These are phyloP conservation scores for Dendrostoma leiphaemia DNA, from an alignment of 2,329 filamentous ascomycete genomes.

Conservation along the genomic window DNA sequence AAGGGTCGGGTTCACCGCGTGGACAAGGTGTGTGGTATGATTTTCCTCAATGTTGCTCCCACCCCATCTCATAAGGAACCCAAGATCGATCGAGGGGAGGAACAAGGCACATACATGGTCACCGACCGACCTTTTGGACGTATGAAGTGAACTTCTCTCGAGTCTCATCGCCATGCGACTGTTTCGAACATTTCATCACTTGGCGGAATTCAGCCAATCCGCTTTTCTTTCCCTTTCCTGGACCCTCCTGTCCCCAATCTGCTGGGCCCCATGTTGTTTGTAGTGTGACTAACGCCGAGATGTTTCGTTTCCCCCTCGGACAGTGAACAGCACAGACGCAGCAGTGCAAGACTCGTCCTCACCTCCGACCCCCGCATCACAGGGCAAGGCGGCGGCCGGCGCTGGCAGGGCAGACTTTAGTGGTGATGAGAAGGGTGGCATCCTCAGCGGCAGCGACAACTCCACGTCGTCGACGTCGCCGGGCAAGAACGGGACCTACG, in stretches of 20 bases:
- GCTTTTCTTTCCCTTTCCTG: not conserved
- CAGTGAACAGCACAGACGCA: not conserved
- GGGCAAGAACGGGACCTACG: not conserved
- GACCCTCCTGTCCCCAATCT: too few relatives aligned
- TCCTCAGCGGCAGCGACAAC: not conserved
- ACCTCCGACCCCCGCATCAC: not conserved
- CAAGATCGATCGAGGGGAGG: not conserved
- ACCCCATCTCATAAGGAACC: not conserved
- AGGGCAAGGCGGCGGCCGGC: not conserved
- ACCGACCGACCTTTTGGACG: not conserved
- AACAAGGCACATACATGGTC: too few relatives aligned
- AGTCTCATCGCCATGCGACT: too few relatives aligned
- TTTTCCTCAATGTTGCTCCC: not conserved
- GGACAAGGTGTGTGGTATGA: constrained; percentile 5
- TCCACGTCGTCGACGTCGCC: not conserved
- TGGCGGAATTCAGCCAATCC: not conserved
- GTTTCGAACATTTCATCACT: not conserved
- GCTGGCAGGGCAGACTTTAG: too few relatives aligned
- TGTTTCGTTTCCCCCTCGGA: not conserved
- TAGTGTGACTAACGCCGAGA: not conserved
- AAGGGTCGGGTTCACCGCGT: not conserved
- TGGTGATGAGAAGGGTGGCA: not conserved
- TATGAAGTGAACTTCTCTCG: too few relatives aligned
- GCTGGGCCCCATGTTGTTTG: too few relatives aligned
- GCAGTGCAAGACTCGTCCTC: not conserved